phyloP scores from a whole-genome alignment of 78 protist species.

The Dictyostelium intermedium region DNA sequence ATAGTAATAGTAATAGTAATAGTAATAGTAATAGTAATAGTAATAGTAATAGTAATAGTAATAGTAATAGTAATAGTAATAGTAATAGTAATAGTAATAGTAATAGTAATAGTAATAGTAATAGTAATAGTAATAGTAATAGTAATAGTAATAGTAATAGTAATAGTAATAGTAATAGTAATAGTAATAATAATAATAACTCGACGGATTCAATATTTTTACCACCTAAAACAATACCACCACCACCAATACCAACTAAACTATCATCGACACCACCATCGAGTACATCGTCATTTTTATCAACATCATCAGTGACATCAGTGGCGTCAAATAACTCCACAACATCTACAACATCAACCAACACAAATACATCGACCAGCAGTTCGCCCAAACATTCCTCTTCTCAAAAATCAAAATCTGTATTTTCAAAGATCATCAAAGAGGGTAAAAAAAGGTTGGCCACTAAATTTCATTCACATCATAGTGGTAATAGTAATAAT shows the following conservation, averaged over 20 bases:
- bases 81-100: no score
- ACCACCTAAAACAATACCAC: not conserved
- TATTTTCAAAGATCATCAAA: conserved; percentile 9
- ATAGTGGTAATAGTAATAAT: not conserved
- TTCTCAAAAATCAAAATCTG: conserved; percentile 22
- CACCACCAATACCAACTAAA: not conserved
- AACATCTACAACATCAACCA: not conserved
- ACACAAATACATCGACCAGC: not conserved
- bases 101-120: no score
- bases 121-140: no score
- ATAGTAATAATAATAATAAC: no score
- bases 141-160: no score
- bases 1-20: no score
- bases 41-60: no score
- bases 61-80: no score
- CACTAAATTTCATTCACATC: not conserved
- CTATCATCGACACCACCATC: conserved; percentile 26
- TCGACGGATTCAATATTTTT: not conserved
- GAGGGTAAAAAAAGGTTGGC: conserved; percentile 18
- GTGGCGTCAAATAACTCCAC: not conserved
- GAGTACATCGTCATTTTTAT: conserved; percentile 8
- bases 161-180: no score
- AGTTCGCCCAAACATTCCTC: not conserved
- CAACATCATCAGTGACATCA: conserved; percentile 20
- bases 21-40: no score